A percentile compares a stretch with the other conserved stretches of the same genome.
phyloP scores from a whole-genome alignment of 371 early-diverging fungal genomes.

The Rhizomucor miehei region DNA sequence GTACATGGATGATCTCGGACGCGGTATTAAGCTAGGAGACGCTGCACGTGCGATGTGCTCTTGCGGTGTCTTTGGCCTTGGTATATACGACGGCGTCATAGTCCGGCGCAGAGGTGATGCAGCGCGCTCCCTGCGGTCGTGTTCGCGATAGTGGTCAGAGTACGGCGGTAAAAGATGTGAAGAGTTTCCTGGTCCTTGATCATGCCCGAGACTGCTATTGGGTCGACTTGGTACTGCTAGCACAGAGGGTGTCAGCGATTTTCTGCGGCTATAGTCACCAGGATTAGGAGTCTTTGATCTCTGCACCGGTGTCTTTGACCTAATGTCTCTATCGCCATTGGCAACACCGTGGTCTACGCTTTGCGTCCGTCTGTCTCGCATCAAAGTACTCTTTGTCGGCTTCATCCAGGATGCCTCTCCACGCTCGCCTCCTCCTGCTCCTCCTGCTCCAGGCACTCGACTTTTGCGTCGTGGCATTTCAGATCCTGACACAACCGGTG shows the following conservation, averaged over 20 bases:
- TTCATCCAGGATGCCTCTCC: constrained; percentile 24
- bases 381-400: constrained; percentile 30
- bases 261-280: constrained; percentile 1
- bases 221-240: constrained; percentile 18
- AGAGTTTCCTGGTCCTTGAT: constrained; percentile 8
- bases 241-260: constrained; percentile 6
- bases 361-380: constrained; percentile 14
- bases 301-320: constrained; percentile 8
- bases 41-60: constrained; percentile 13
- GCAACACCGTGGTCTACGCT: constrained; percentile 10
- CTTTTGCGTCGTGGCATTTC: constrained; percentile 6
- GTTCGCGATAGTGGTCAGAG: constrained; percentile 7
- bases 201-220: constrained; percentile 33
- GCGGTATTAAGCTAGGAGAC: constrained; percentile 30
- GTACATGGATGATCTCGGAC: constrained; percentile 24
- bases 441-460: constrained; percentile 5
- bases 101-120: constrained; percentile 21
- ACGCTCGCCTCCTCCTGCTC: neutral
- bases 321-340: neutral
- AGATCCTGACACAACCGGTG: constrained; percentile 8
- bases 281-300: constrained; percentile 14
- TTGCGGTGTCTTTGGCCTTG: constrained; percentile 43
- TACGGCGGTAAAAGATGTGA: neutral
- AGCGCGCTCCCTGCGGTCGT: constrained; percentile 13
- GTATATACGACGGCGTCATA: constrained; percentile 46